Evolutionary conservation across 2,329 filamentous ascomycete species (phyloP), one percentile per base, ranked within the genome.

Genomic region (Ascosphaera apis): DNA sequence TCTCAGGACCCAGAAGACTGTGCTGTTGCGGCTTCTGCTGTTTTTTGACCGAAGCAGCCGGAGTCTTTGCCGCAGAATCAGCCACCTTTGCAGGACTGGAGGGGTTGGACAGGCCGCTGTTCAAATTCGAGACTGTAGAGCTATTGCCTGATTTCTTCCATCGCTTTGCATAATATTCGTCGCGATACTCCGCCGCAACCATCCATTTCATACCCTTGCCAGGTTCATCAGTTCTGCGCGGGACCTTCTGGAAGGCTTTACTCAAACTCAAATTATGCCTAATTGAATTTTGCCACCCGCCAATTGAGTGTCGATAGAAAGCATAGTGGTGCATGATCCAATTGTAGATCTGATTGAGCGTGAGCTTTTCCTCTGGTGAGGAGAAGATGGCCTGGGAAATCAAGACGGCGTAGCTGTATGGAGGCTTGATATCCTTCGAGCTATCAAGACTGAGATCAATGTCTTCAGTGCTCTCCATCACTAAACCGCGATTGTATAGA

Each of bases 191-290:
- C 1, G 79, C 67, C 3, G 81, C 73, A 48, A 98, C 84, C 55
- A 86, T 81, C 88, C 88, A 98, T 53, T 95, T 95, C 83, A 93
- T 95, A 18, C 88, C 88, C 53, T 98, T 98, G 9, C 88, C 88
- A 15, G 88, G 88, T 52, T 98, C 88, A 46, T 95, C 82, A 0
- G 83, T 92, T 12, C 80, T 76, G 33, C 88, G 75, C 2, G 88
- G 79, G 6, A 92, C 78, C 54, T 98, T 98, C 46, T 83, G 75
- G 49, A 98, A 98, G 0, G 77, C 73, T 52, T 93, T 92, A 54
- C 91, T 95, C 31, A 98, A 59, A 1, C 88, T 95, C 11, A 98
- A 57, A 47, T 98, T 98, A 53, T 98, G 88, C 9, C 88, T 76
- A 44, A 98, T 98, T 0, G 83, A 93, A 53, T 98, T 98, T 72